These are phyloP conservation scores for Penicillium sp. DNA, from an alignment of 2,329 filamentous ascomycete species.

Conservation along the genomic window DNA sequence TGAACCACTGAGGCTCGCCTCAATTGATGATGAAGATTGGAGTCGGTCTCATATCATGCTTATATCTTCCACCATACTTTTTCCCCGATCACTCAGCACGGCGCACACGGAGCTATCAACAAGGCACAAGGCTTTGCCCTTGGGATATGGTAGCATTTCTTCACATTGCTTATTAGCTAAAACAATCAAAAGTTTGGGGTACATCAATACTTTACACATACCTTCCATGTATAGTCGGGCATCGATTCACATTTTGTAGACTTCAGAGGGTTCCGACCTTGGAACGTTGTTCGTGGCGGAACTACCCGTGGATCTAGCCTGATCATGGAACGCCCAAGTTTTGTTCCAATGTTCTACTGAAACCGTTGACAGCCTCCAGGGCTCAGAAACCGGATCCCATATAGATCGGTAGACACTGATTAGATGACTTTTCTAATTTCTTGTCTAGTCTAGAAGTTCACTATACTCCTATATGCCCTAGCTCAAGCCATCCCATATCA, in stretches of 20 bases:
- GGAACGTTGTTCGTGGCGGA: too few species aligned
- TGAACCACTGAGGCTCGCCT: not conserved
- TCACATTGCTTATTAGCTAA: constrained; percentile 8
- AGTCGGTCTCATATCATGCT: not conserved
- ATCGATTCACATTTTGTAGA: not conserved
- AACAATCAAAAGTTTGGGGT: constrained; percentile 18
- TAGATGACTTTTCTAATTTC: not conserved
- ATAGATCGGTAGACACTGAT: too few species aligned
- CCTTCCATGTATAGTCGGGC: not conserved
- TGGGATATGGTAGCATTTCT: constrained; percentile 1
- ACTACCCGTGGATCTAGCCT: too few species aligned
- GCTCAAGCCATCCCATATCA: not conserved
- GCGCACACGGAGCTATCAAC: constrained; percentile 18
- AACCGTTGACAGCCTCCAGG: too few species aligned
- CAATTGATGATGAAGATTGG: not conserved
- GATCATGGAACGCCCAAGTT: too few species aligned
- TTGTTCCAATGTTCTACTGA: too few species aligned
- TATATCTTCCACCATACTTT: constrained; percentile 1
- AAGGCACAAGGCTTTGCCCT: constrained; percentile 5
- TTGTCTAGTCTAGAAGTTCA: not conserved
- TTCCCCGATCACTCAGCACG: constrained; percentile 16
- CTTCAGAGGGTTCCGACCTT: too few species aligned
- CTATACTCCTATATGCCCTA: not conserved
- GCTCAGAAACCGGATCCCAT: too few species aligned
- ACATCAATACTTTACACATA: not conserved